Conservation (phyloP, 106 monocot genomes). For the Amphibolis antarctica region DNA sequence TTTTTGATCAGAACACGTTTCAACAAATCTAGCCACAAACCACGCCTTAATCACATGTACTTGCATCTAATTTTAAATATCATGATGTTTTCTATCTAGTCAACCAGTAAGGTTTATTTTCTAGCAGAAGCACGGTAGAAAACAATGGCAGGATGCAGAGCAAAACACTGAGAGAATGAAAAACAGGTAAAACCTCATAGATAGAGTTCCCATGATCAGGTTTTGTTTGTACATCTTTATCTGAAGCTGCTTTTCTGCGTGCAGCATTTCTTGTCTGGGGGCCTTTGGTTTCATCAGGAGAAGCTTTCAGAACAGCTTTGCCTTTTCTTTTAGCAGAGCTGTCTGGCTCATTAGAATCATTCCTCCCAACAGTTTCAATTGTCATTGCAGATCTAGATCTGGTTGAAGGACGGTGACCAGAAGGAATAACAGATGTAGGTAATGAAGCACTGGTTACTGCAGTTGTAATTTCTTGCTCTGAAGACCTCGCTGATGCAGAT, state of each 20-base stretch:
- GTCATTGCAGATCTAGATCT: background rate
- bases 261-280: slow-evolving; percentile 67
- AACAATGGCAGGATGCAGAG: too few species aligned
- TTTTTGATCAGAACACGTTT: too few species aligned
- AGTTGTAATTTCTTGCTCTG: slow-evolving; percentile 25
- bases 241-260: slow-evolving; percentile 53
- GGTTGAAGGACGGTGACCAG: background rate
- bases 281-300: slow-evolving; percentile 46
- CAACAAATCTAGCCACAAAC: too few species aligned
- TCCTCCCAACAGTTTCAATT: background rate
- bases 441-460: too few species aligned
- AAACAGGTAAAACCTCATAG: background rate
- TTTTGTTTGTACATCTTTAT: slow-evolving; percentile 53
- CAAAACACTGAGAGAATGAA: too few species aligned
- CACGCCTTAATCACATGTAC: too few species aligned
- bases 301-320: slow-evolving; percentile 62
- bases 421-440: background rate
- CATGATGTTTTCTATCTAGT: too few species aligned
- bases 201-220: slow-evolving; percentile 29
- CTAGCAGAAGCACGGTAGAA: too few species aligned
- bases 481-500: slow-evolving; percentile 27
- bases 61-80: too few species aligned
- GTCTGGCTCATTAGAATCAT: background rate
- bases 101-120: too few species aligned
- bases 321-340: slow-evolving; percentile 71